Evolutionary conservation across 345 rosid species (phyloP).

Genomic region (Euclidium syriacum): DNA sequence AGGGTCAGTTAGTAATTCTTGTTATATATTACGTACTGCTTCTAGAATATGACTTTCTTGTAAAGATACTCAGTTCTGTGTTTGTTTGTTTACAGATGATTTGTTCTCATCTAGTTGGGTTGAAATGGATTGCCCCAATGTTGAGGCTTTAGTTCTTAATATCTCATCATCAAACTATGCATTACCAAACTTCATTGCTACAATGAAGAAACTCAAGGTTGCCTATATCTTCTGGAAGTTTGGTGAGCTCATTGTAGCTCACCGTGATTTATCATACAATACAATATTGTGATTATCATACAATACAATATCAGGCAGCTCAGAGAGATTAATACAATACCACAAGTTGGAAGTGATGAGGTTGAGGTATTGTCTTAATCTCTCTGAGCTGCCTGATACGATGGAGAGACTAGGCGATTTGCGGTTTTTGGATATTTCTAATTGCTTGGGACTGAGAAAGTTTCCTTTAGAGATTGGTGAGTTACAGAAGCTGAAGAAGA

Average conservation of each 20-base stretch:
- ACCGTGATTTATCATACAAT: too few species aligned
- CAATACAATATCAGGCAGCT: constrained; percentile 35
- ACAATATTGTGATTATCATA: too few species aligned
- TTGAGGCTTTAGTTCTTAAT: constrained; percentile 43
- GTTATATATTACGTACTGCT: too few species aligned
- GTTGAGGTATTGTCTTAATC: constrained; percentile 40
- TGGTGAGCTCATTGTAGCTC: too few species aligned
- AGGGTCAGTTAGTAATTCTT: too few species aligned
- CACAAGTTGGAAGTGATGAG: constrained; percentile 40
- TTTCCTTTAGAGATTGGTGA: constrained; percentile 44
- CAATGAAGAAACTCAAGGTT: constrained; percentile 44
- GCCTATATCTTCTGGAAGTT: too few species aligned
- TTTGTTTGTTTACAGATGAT: constrained; percentile 32
- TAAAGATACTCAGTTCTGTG: not conserved
- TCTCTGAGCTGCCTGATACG: constrained; percentile 40
- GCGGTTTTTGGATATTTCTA: constrained; percentile 42
- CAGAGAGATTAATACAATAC: too few species aligned
- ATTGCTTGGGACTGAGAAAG: constrained; percentile 30
- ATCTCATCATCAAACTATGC: constrained; percentile 34
- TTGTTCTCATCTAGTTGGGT: constrained; percentile 41
- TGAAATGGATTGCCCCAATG: constrained; percentile 38
- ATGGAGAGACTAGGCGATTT: constrained; percentile 33
- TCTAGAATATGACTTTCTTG: too few species aligned
- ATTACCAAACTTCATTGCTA: constrained; percentile 44
- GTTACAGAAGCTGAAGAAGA: constrained; percentile 34